Conservation (phyloP, 257 asterid species). For the Striga asiatica region DNA sequence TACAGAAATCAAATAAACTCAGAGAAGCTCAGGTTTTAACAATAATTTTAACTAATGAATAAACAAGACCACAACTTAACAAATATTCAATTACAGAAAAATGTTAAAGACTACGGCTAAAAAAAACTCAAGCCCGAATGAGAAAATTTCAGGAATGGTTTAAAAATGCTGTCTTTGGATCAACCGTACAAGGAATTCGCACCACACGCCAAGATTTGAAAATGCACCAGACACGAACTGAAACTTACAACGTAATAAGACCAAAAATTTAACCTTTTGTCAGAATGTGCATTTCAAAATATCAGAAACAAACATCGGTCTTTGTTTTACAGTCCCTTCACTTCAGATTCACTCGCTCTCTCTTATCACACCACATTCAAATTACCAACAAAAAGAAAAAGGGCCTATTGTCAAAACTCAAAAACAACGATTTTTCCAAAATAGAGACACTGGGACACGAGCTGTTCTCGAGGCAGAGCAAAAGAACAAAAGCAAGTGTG, state of each 20-base stretch:
- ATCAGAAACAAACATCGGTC: not conserved
- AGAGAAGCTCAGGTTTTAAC: too few species aligned
- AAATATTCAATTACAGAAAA: conserved; percentile 1
- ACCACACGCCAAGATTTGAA: conserved; percentile 12
- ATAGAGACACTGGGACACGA: conserved; percentile 33
- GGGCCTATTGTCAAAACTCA: too few species aligned
- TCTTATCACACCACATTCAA: conserved; percentile 8
- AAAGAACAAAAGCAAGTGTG: conserved; percentile 33
- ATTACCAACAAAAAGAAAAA: not conserved
- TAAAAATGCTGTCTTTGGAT: conserved; percentile 17
- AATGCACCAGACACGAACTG: conserved; percentile 27
- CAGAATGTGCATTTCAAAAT: conserved; percentile 5
- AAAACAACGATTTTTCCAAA: conserved; percentile 12
- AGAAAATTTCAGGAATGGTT: conserved; percentile 5
- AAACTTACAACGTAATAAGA: conserved; percentile 9
- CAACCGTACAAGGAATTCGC: conserved; percentile 6
- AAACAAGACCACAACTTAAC: not conserved
- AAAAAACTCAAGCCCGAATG: conserved; percentile 22
- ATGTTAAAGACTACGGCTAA: conserved; percentile 10
- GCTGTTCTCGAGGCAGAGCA: conserved; percentile 48
- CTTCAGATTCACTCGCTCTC: not conserved
- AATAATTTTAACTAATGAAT: too few species aligned
- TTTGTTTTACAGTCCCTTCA: too few species aligned
- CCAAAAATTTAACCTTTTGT: not conserved
- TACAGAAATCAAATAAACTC: conserved; percentile 4